A percentile compares a stretch with the other conserved stretches of the same genome.
phyloP scores from a whole-genome alignment of 2,329 filamentous ascomycete genomes.

The Hymenoscyphus infarciens region DNA sequence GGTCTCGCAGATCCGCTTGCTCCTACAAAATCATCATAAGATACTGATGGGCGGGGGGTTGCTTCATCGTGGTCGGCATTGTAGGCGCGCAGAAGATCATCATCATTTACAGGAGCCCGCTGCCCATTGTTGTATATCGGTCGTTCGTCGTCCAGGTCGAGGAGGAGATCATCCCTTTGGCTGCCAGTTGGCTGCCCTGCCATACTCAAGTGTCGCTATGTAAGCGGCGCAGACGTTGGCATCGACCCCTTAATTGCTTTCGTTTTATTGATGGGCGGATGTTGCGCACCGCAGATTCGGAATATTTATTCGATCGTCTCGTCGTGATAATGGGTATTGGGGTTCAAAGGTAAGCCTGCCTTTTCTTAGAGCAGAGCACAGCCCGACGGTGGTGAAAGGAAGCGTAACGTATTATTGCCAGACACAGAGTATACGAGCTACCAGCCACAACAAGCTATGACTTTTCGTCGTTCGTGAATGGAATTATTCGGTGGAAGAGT shows the following conservation, averaged over 20 bases:
- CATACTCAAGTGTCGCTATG: conserved; percentile 46
- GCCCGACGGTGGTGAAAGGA: conserved; percentile 7
- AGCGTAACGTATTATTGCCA: conserved; percentile 8
- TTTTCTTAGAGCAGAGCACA: conserved; percentile 11
- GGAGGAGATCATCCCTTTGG: conserved; percentile 56
- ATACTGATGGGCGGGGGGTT: conserved; percentile 75
- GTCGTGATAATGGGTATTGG: background rate
- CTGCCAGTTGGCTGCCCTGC: conserved; percentile 53
- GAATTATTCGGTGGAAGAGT: background rate
- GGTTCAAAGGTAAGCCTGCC: conserved; percentile 10
- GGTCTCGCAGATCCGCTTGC: conserved; percentile 47
- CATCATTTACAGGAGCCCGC: conserved; percentile 74
- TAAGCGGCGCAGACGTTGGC: conserved; percentile 20
- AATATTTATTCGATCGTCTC: conserved; percentile 1
- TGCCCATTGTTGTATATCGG: conserved; percentile 73
- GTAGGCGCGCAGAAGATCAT: conserved; percentile 73
- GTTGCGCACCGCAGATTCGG: conserved; percentile 1
- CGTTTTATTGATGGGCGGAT: background rate
- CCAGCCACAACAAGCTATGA: background rate
- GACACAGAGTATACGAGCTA: conserved; percentile 3
- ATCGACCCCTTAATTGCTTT: conserved; percentile 22
- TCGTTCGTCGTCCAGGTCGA: conserved; percentile 70
- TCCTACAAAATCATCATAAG: conserved; percentile 93
- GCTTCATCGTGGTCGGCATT: conserved; percentile 57
- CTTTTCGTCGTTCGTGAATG: conserved; percentile 2